Conservation (phyloP, 441 rosid species). For the Euphorbia corollata region DNA sequence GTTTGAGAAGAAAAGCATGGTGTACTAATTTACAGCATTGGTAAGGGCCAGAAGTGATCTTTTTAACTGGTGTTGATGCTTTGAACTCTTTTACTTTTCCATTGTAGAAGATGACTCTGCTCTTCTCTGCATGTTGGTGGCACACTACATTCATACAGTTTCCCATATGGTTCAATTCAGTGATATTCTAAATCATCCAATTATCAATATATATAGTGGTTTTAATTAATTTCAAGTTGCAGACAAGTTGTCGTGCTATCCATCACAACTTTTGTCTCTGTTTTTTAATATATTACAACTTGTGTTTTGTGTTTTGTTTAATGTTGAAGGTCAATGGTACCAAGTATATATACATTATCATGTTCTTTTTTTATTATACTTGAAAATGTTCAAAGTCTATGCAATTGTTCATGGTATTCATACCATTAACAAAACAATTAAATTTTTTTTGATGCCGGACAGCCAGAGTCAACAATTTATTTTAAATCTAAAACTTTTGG, state of each 20-base stretch:
- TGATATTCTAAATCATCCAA: slow-evolving; percentile 3
- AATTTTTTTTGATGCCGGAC: background rate
- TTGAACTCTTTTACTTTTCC: slow-evolving; percentile 27
- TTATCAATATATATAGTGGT: slow-evolving; percentile 13
- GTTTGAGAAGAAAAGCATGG: slow-evolving; percentile 18
- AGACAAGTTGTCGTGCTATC: slow-evolving; percentile 37
- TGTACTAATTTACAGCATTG: slow-evolving; percentile 21
- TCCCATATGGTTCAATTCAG: slow-evolving; percentile 31
- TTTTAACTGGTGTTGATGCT: slow-evolving; percentile 20
- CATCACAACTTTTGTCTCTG: slow-evolving; percentile 19
- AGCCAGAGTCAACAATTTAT: slow-evolving; percentile 5
- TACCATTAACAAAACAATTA: background rate
- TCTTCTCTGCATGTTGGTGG: slow-evolving; percentile 16
- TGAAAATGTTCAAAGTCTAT: slow-evolving; percentile 8
- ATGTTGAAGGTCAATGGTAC: slow-evolving; percentile 14
- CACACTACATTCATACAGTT: slow-evolving; percentile 31
- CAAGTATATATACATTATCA: background rate
- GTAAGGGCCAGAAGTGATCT: slow-evolving; percentile 21
- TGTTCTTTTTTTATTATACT: background rate
- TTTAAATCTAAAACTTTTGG: background rate
- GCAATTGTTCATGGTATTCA: slow-evolving; percentile 6
- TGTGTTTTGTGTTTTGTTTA: background rate
- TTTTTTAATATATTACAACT: background rate
- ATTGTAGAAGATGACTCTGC: slow-evolving; percentile 19
- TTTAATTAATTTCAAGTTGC: slow-evolving; percentile 17